phyloP scores from a whole-genome alignment of 2,329 filamentous ascomycete genomes.

The Colletotrichum falcatum region DNA sequence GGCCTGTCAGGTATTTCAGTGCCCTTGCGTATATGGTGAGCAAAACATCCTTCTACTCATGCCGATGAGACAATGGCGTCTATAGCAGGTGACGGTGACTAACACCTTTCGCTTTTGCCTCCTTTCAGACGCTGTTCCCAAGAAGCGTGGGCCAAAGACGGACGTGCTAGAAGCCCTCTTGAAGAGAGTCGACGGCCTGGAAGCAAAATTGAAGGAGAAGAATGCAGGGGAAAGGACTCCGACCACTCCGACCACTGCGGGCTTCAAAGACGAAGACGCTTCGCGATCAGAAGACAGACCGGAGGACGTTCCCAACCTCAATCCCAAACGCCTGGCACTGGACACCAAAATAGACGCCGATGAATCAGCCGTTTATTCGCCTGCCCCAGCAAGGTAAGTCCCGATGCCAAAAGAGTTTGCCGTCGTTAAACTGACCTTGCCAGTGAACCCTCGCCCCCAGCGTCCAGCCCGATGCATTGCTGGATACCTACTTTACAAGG shows the following conservation, averaged over 20 bases:
- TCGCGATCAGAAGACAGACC: conserved; percentile 45
- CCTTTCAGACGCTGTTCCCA: conserved; percentile 81
- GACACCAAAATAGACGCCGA: conserved; percentile 52
- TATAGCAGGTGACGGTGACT: conserved; percentile 12
- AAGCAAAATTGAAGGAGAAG: conserved; percentile 81
- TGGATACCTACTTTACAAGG: conserved; percentile 84
- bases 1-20: conserved; percentile 90
- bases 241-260: conserved; percentile 42
- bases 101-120: conserved; percentile 1
- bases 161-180: conserved; percentile 87
- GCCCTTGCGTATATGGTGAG: conserved; percentile 88
- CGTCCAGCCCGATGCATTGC: conserved; percentile 70
- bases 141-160: conserved; percentile 90
- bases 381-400: conserved; percentile 53
- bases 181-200: conserved; percentile 86
- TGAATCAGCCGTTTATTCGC: conserved; percentile 59
- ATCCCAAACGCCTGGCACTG: conserved; percentile 50
- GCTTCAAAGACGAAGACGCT: conserved; percentile 43
- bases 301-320: conserved; percentile 54
- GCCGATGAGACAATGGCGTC: neutral
- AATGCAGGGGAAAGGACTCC: conserved; percentile 56
- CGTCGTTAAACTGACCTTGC: conserved; percentile 24
- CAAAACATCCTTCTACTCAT: conserved; percentile 15
- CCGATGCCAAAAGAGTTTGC: neutral
- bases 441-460: conserved; percentile 60